Evolutionary conservation across 805 yeast species (phyloP), one percentile per base, ranked within the genome.

Genomic region (Candida hungchunana): DNA sequence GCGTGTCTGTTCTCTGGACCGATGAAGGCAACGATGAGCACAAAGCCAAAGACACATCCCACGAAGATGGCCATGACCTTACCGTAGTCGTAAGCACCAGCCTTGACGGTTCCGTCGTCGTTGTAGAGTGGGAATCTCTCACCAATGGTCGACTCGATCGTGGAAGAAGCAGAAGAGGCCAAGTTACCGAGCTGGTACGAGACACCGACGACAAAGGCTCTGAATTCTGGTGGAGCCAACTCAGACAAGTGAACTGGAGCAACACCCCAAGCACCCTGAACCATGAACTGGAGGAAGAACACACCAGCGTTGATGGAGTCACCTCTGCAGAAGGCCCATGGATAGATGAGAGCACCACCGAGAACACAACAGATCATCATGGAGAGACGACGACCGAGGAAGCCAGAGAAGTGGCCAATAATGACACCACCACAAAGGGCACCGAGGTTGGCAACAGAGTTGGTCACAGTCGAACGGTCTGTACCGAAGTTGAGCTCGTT

Each of bases 221-320:
- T 67, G 60, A 72, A 76, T 41, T 73, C 75, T 16, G 80, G 78
- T 40, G 79, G 79, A 27, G 81, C 67, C 44, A 79, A 63, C 57
- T 77, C 82, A 4, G 77, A 64, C 37, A 79, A 60, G 56, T 77
- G 81, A 39, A 76, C 66, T 36, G 84, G 84, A 37, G 73, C 64
- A 28, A 76, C 77, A 48, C 84, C 84, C 79, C 82, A 79, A 20
- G 79, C 76, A 50, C 84, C 85, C 59, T 77, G 82, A 35, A 79
- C 82, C 41, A 70, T 73, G 52, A 73, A 73, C 51, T 77, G 83
- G 40, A 77, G 58, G 60, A 74, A 76, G 55, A 77, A 77, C 1
- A 62, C 82, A 43, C 79, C 80, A 0, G 79, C 79, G 45, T 71
- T 70, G 39, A 73, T 68, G 14, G 69, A 78, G 25, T 62, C 59